Evolutionary conservation across 2,329 filamentous ascomycete species (phyloP), one percentile per base, ranked within the genome.

Genomic region (Cryphonectria japonica): DNA sequence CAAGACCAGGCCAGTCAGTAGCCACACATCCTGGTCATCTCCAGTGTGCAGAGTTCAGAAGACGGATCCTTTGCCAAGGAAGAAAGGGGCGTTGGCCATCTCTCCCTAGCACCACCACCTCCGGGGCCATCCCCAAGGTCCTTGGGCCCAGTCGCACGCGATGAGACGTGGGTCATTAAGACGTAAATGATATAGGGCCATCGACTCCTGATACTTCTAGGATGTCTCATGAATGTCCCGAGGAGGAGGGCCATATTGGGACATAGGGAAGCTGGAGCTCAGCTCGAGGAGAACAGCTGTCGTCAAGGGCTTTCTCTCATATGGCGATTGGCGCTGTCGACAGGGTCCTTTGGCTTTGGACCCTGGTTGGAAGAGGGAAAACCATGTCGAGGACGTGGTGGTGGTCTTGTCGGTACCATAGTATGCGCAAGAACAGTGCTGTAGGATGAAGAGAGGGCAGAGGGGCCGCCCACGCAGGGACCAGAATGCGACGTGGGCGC

Each of bases 51-150:
- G 57, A 37, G 32, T 60, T 32, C 14, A 22, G 26, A 60, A 34
- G 26, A 37, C 32, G 32, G 32, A 60, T 61, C 34, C 59, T 39
- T 22, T 26, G 59, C 34, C 59, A 61, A 61, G 59, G 59, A 61
- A 61, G 32, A 61, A 61, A 61, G 59, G 59, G 59, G 59, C 59
- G n/a, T 61, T 61, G 59, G 59, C 32, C 59, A 39, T 34, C 7
- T 39, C 34, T 22, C 34, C 32, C 16, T 13, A 32, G 29, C 54
- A 59, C 32, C 34, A n/a, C 22, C 34, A n/a, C 22, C 54, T 7
- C 34, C 34, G 19, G 59, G 59, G 32, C 16, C 26, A n/a, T 61
- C 34, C 59, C 34, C 59, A 61, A 50, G 46, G 59, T 61, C 19
- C 22, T 61, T 39, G 32, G 59, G 34, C 34, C 34, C 59, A 26